Evolutionary conservation across 345 rosid species (phyloP), one percentile per base, ranked within the genome.

Genomic region (Gossypium turneri): DNA sequence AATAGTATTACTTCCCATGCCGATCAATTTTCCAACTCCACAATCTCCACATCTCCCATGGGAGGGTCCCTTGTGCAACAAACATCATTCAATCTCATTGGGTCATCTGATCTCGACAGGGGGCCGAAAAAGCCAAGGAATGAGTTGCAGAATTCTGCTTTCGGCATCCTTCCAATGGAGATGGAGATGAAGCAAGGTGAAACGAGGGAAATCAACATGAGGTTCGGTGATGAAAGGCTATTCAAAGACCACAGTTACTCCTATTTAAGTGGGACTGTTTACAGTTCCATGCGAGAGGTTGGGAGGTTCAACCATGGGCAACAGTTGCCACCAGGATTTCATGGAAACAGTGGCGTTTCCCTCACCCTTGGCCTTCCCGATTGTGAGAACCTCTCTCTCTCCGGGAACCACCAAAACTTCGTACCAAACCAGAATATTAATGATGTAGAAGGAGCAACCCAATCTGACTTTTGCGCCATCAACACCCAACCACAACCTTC

Each of bases 321-420:
- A 3, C 63, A 59, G 63, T 24, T 56, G 72, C 67, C 81, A 29
- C 82, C 83, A 15, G 45, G 82, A 12, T 59, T 59, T 74, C 75
- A 57, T 45, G 86, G 89, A 48, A 87, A 85, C 19, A 56, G 86
- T 48, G 63, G 38, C 12, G 86, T 88, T 56, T 90, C 94, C 2
- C 91, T 91, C 53, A 85, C 89, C 56, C 92, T 89, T 41, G 92
- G 94, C 12, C 85, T 88, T 48, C 92, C 91, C 11, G 79, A 85
- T 29, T 73, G 85, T 25, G 87, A 85, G 48, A 84, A 80, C 83
- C 79, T 80, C 2, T 73, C 85, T 1, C 68, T 84, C 1, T 81
- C 87, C 2, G 82, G 81, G 48, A 74, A 78, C 56, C 87, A 83
- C 29, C 90, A 84, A 16, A 80, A 66, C 78, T 80, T 78, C 78